Evolutionary conservation across 2,329 filamentous ascomycete genomes (phyloP), one percentile per base, ranked within the genome.

Genomic region (Triangularia setosa): DNA sequence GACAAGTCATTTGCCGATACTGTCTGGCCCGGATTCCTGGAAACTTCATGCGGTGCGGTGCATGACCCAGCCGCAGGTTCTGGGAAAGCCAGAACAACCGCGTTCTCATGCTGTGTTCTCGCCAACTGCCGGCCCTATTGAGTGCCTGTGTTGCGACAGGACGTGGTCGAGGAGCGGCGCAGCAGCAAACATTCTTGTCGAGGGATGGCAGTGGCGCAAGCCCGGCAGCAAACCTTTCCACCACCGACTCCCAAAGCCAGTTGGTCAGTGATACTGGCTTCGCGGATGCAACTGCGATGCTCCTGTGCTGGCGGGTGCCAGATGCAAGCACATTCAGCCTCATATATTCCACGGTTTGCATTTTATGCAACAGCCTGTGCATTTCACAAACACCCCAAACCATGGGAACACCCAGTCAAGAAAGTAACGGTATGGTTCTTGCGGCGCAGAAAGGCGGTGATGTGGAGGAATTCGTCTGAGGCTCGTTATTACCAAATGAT

Each of bases 111-210:
- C 61, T 57, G 63, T 67, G 65, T 54, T 60, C 61, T 65, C 24
- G 40, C 40, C 66, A 62, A 68, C 64, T 68, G 62, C 66, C 66
- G 66, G 35, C 35, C 53, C 12, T 40, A 55, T 48, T n/a, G 25
- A 33, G 61, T 58, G 56, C 35, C 54, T 56, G 25, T 59, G 64
- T 61, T 59, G 24, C 24, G 52, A 61, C 18, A 62, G 44, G 65
- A 67, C 63, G 63, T 67, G 65, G 63, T 48, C 27, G 61, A 62
- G 53, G n/a, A n/a, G 63, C 14, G 64, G 65, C 65, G 61, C 64
- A 60, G 61, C 40, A 60, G 35, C 58, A 60, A 60, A 52, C 33
- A 40, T 59, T 59, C 21, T 55, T 24, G n/a, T 59, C 33, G 35
- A 57, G 28, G 60, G 53, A 30, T 56, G 60, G 33, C 60, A 62